Evolutionary conservation across 2,329 filamentous ascomycete species (phyloP).

Genomic region (Fusarium staphyleae): DNA sequence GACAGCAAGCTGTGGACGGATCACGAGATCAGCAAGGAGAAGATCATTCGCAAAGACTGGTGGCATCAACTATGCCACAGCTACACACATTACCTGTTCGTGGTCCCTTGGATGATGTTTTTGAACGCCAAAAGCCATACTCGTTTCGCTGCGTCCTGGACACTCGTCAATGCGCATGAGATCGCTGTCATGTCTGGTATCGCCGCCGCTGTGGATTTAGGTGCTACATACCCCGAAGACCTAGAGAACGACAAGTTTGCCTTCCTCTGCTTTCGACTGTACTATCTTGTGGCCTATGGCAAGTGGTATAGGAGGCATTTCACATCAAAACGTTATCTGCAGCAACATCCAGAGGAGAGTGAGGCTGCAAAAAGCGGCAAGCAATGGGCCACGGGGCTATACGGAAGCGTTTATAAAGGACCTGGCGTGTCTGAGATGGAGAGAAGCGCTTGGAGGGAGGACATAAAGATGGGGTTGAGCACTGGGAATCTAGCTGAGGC

Average conservation of each 20-base stretch:
- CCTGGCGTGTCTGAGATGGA: conserved; percentile 63
- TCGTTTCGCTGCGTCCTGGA: conserved; percentile 21
- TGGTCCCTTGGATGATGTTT: conserved; percentile 27
- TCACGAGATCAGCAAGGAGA: conserved; percentile 21
- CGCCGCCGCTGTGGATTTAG: conserved; percentile 20
- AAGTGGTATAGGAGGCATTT: conserved; percentile 62
- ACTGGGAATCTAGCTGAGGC: conserved; percentile 46
- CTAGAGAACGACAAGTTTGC: conserved; percentile 69
- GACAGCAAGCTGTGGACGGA: conserved; percentile 25
- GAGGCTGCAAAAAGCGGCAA: conserved; percentile 54
- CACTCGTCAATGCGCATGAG: conserved; percentile 17
- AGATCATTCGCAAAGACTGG: conserved; percentile 29
- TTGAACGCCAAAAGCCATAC: conserved; percentile 26
- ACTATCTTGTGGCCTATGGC: conserved; percentile 67
- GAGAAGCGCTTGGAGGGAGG: conserved; percentile 58
- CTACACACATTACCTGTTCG: conserved; percentile 24
- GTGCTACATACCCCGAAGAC: conserved; percentile 47
- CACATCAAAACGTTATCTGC: conserved; percentile 36
- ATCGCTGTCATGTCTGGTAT: conserved; percentile 24
- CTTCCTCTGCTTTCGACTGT: conserved; percentile 65
- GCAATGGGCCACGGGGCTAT: conserved; percentile 63
- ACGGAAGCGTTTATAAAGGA: conserved; percentile 66
- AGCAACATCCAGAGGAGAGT: conserved; percentile 34
- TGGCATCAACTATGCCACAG: conserved; percentile 27
- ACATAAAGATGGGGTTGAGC: conserved; percentile 47